Percentiles rank a stretch among this genome's conserved stretches.
These are phyloP conservation scores for Porphyrellus cyaneotinctus DNA, from an alignment of 768 basidiomycete species.

Conservation along the genomic window DNA sequence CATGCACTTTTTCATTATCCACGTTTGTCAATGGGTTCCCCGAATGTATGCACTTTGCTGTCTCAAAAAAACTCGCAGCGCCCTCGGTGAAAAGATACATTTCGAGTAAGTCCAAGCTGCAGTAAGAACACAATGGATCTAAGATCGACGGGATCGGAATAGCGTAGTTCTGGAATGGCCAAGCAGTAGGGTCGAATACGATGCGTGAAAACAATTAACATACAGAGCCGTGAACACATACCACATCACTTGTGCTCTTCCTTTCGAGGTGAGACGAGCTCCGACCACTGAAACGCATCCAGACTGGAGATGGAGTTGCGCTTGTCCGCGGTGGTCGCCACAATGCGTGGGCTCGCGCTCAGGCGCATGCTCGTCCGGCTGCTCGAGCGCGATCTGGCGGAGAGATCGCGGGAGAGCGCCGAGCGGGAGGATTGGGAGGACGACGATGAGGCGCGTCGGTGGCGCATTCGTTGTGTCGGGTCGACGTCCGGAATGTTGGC, in stretches of 20 bases:
- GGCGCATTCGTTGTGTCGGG: slow-evolving; percentile 73
- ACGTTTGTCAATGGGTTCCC: slow-evolving; percentile 7
- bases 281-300: slow-evolving; percentile 33
- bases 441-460: slow-evolving; percentile 71
- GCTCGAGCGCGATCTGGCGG: slow-evolving; percentile 39
- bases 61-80: slow-evolving; percentile 3
- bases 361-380: slow-evolving; percentile 38
- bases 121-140: slow-evolving; percentile 1
- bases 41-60: slow-evolving; percentile 16
- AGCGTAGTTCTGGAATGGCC: not conserved
- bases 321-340: slow-evolving; percentile 28
- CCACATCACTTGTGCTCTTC: slow-evolving; percentile 20
- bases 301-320: slow-evolving; percentile 30
- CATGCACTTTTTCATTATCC: slow-evolving; percentile 16
- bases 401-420: slow-evolving; percentile 34
- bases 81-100: not conserved
- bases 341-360: slow-evolving; percentile 31
- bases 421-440: slow-evolving; percentile 55
- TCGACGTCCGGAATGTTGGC: slow-evolving; percentile 74
- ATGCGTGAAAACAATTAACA: not conserved
- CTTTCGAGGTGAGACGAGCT: slow-evolving; percentile 30
- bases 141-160: not conserved
- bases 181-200: slow-evolving; percentile 8
- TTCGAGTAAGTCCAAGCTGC: not conserved
- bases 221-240: not conserved